Evolutionary conservation across 164 flowering plant genomes (phyloP).

Genomic region (Malania oleifera): DNA sequence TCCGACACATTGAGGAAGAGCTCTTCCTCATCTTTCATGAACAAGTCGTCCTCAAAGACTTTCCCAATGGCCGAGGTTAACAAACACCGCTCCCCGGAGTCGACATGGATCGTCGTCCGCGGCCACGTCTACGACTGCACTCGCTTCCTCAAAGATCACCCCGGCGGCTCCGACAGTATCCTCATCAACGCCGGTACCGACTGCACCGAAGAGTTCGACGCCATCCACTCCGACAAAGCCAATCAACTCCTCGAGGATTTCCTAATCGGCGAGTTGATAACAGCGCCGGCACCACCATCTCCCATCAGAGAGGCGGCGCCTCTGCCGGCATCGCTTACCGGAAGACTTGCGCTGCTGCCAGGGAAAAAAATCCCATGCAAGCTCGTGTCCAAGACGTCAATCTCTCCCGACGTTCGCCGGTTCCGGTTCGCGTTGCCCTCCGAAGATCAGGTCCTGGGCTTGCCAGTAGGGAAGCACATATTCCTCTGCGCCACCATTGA

Average conservation of each 20-base stretch:
- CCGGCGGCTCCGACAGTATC: slow-evolving; percentile 93
- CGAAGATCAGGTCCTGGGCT: slow-evolving; percentile 61
- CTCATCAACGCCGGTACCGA: slow-evolving; percentile 95
- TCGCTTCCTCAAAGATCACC: slow-evolving; percentile 80
- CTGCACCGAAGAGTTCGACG: slow-evolving; percentile 95
- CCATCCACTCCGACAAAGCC: slow-evolving; percentile 92
- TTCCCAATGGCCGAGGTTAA: slow-evolving; percentile 67
- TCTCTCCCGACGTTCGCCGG: slow-evolving; percentile 70
- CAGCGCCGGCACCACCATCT: slow-evolving; percentile 48
- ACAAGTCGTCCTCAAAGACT: slow-evolving; percentile 53
- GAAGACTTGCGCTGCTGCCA: slow-evolving; percentile 48
- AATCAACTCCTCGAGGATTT: slow-evolving; percentile 73
- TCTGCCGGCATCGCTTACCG: neutral
- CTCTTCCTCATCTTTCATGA: slow-evolving; percentile 75
- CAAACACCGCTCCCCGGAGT: slow-evolving; percentile 65
- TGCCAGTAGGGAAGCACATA: slow-evolving; percentile 91
- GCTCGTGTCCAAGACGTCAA: slow-evolving; percentile 44
- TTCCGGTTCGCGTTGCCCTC: slow-evolving; percentile 73
- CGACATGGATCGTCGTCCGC: slow-evolving; percentile 92
- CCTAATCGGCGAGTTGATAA: slow-evolving; percentile 65
- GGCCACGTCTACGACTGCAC: slow-evolving; percentile 93
- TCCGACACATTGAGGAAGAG: slow-evolving; percentile 61
- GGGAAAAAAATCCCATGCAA: slow-evolving; percentile 65
- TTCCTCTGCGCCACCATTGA: slow-evolving; percentile 64
- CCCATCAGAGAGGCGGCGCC: slow-evolving; percentile 49